Base-by-base conservation (phyloP, 306 rosid genomes). In the Cicer pinnatifidum region DNA sequence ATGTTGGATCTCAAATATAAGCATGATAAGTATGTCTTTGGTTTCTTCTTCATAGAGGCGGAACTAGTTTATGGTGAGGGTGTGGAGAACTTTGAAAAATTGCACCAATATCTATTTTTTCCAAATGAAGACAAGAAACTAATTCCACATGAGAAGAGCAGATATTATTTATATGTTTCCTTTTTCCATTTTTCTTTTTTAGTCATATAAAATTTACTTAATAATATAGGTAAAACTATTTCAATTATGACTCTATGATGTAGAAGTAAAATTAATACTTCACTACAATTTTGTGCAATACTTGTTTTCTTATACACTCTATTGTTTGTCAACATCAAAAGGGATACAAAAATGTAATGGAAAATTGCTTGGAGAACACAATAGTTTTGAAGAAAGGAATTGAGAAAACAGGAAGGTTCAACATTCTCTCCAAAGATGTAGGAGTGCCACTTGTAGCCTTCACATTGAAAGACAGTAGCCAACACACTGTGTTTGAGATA, bases 371-470 rank as follows among this genome's bases (percentile, higher is more conserved):
- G 87, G 89, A 60, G 12, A 88, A 77, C 56, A 78, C 92, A 13
- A 89, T 83, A 80, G 20, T 28, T 19, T 73, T 93, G 60, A 86
- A 66, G 78, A 85, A 93, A 74, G 93, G 93, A 63, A 46, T 93
- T 9, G 82, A 81, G 79, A 84, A 77, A 71, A 86, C 79, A 9
- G 98, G 92, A 45, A 73, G 80, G 75, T 93, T 93, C 33, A 48
- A 84, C 61, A 86, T 93, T 10, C 8, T 93, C 54, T 93, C 97
- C 56, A 93, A 93, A 78, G 97, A 90, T 5, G 7, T 80, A 2
- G 98, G 98, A 0, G 97, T 93, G 63, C 98, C 97, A 0, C 78
- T 93, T 10, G 92, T 93, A 12, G 92, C 97, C 38, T 88, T 91
- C 73, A 75, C 90, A n/a, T 69, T 93, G 51, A 90, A 88, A 83